Base-by-base conservation (phyloP, 371 early-diverging fungal genomes). In the Mucor piriformis region DNA sequence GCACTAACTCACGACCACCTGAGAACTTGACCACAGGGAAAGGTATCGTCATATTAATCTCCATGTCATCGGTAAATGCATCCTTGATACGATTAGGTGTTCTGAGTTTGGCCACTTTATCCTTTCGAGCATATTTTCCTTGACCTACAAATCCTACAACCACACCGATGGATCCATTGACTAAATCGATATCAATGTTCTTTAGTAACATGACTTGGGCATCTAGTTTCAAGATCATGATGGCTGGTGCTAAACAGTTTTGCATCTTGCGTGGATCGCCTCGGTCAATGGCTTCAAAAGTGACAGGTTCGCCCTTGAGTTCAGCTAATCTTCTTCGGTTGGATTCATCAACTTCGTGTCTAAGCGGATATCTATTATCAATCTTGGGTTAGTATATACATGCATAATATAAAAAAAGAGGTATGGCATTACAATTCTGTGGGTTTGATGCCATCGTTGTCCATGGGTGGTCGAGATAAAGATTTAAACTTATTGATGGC, bases 191-290 rank as follows among this genome's bases (percentile, higher is more conserved):
- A 6, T 79, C 80, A 65, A 89, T 61, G 63, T 97, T 97, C 54
- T 91, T 91, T 20, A 93, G 64, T 46, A 97, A 77, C 87, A 97
- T 90, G 4, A 97, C 97, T 59, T 95, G 96, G 3, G 96, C 93
- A 42, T 86, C 75, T 15, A 69, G 35, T 66, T 92, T 93, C 21
- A 97, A 74, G 18, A 83, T 78, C 6, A 97, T 74, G 6, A 61
- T 59, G 2, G 73, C 63, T 0, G 90, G 87, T 0, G 90, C 87
- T 48, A 84, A 75, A 47, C 85, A 85, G 1, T 54, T 42, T 13
- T 82, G 74, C 33, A 91, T 66, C 33, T 75, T 78, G 5, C 59
- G 50, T 12, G 64, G 16, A 54, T 68, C 43, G 63, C 89, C 89
- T 11, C 60, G 43, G 34, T 82, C 73, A 24, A 49, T 57, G 1